Evolutionary conservation across 345 rosid genomes (phyloP), one percentile per base, ranked within the genome.

Genomic region (Brassica cretica): DNA sequence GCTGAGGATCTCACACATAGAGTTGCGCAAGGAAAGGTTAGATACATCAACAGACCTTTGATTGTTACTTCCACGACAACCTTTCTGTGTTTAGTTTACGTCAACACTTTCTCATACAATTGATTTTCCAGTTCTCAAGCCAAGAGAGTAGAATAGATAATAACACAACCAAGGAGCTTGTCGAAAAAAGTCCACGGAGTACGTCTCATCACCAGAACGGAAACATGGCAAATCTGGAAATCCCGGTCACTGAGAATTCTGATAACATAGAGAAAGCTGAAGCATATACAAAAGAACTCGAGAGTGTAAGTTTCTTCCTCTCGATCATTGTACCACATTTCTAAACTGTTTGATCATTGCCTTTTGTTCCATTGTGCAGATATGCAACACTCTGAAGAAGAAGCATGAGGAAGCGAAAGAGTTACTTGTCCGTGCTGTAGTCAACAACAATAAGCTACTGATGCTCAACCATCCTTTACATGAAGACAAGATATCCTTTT

Each of bases 341-440:
- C 44, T 0, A 3, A 66, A 44, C 33, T 65, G 11, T 44, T 18
- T 6, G 10, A n/a, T 27, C 8, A 41, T 2, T 70, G 46, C 15
- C 25, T 60, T 76, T 37, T 35, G 21, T 44, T 67, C 8, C 35
- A 70, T 58, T 51, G 5, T 65, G 82, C 91, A 95, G 98, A 86
- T 95, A 15, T 86, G 91, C 85, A 86, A 81, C 88, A 86, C 83
- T 86, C 87, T 95, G 79, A 89, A 77, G 85, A 91, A 93, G 89
- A 93, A 88, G 83, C 84, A 88, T 2, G 97, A 91, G 80, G 94
- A 93, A 85, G 96, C 92, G 56, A 93, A 90, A 84, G 94, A 93
- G 81, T 2, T 90, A 71, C 66, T 90, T 84, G 96, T 95, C 81
- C 92, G 91, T 68, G 90, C 97, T 59, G 60, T 91, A 59, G 92